Evolutionary conservation across 139 green algal species (phyloP), one percentile per base, ranked within the genome.

Genomic region (Coelastrella sp.): DNA sequence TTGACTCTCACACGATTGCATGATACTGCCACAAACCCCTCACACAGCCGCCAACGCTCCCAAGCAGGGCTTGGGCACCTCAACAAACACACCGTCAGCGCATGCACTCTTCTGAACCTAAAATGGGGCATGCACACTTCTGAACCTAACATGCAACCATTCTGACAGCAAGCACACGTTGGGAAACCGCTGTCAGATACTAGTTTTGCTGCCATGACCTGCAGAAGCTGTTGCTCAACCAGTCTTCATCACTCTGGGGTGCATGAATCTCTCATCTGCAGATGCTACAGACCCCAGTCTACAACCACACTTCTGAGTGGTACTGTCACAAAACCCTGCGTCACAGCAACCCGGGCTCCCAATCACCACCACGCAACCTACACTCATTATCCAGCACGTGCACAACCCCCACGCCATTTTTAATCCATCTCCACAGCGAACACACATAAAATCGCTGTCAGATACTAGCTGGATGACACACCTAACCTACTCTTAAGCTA

Each of bases 351-450:
- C 22, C 20, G 10, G 54, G 20, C 8, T 17, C 79, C 79, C 56
- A n/a, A n/a, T n/a, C n/a, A n/a, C n/a, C n/a, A n/a, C n/a, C 32
- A 61, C 79, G 73, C 79, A 71, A 57, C 56, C 79, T 57, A 61
- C 79, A 84, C 20, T 84, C 79, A 17, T n/a, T n/a, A n/a, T n/a
- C n/a, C 79, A 56, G 56, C 79, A 19, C 79, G 7, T 68, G 68
- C n/a, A 23, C 71, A 71, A 71, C 79, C 19, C n/a, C n/a, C 8
- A 84, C 79, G 7, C 59, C 59, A 11, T 84, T 84, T 47, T 47
- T 1, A 47, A 47, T 47, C 32, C n/a, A n/a, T n/a, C n/a, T n/a
- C n/a, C 32, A 47, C 32, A 47, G 32, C 32, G 32, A 47, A 47
- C 32, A 47, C 32, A 47, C 32, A 47, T 47, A 1, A 47, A 47